phyloP scores from a whole-genome alignment of 179 eudicot species.

The Vitellaria paradoxa region DNA sequence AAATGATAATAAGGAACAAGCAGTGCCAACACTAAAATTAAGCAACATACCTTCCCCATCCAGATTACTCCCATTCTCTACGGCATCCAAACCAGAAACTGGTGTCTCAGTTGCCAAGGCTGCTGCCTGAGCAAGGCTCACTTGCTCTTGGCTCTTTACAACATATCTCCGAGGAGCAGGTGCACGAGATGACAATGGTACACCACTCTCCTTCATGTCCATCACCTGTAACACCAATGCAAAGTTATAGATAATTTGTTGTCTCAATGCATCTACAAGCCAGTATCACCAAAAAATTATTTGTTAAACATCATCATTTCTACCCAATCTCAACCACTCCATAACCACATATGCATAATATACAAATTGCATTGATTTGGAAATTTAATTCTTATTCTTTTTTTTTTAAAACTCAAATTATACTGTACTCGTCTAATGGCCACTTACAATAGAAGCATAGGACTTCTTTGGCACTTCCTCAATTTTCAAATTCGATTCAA shows the following conservation, averaged over 20 bases:
- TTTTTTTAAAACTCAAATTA: neutral
- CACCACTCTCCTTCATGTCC: slow-evolving; percentile 51
- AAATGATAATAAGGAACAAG: neutral
- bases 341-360: neutral
- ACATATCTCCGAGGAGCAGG: slow-evolving; percentile 40
- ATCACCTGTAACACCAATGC: slow-evolving; percentile 35
- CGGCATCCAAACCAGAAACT: slow-evolving; percentile 26
- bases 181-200: slow-evolving; percentile 30
- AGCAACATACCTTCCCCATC: slow-evolving; percentile 41
- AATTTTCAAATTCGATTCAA: slow-evolving; percentile 45
- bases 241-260: neutral
- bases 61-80: slow-evolving; percentile 52
- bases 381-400: neutral
- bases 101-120: slow-evolving; percentile 24
- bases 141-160: slow-evolving; percentile 41
- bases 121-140: slow-evolving; percentile 26
- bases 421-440: neutral
- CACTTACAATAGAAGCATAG: slow-evolving; percentile 93
- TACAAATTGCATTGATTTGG: neutral
- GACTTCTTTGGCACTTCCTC: slow-evolving; percentile 76
- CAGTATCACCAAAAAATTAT: too few relatives aligned
- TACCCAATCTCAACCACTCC: neutral
- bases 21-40: neutral
- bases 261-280: neutral
- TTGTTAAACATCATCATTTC: too few relatives aligned